Percentiles rank a stretch among this genome's conserved stretches.
These are phyloP conservation scores for Punctularia strigosozonata DNA, from an alignment of 768 basidiomycete genomes.

Conservation along the genomic window DNA sequence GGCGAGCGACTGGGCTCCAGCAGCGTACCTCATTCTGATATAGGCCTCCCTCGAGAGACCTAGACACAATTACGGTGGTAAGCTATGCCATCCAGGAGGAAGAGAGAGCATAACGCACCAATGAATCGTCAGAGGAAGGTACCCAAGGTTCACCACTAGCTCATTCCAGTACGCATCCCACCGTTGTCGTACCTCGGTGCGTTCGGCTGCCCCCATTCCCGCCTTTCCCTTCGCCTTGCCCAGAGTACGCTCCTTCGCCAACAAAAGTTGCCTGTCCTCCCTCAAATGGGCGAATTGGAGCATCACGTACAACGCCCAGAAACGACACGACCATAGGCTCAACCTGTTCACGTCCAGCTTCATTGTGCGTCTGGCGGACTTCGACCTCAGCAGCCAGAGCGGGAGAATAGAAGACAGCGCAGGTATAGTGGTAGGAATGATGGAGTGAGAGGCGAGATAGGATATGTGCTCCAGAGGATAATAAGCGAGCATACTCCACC, in stretches of 20 bases:
- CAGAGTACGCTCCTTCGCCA: constrained; percentile 40
- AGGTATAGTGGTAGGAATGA: constrained; percentile 46
- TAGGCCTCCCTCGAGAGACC: constrained; percentile 60
- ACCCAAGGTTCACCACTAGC: constrained; percentile 56
- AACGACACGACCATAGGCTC: constrained; percentile 63
- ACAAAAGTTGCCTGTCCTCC: constrained; percentile 54
- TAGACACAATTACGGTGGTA: constrained; percentile 16
- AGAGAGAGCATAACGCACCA: constrained; percentile 38
- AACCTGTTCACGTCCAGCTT: constrained; percentile 35
- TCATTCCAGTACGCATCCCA: constrained; percentile 67
- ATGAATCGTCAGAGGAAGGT: constrained; percentile 76
- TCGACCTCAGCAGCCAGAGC: constrained; percentile 10
- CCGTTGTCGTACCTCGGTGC: constrained; percentile 40
- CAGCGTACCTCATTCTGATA: constrained; percentile 52
- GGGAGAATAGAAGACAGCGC: constrained; percentile 31
- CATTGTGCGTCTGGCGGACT: constrained; percentile 20
- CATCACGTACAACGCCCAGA: constrained; percentile 70
- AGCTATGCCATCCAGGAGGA: neutral
- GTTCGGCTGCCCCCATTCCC: constrained; percentile 31
- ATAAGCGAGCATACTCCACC: constrained; percentile 66
- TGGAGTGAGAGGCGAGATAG: constrained; percentile 48
- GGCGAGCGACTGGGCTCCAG: no score
- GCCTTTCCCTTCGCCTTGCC: constrained; percentile 44
- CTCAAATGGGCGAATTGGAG: constrained; percentile 66
- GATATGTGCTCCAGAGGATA: constrained; percentile 72